phyloP scores from a whole-genome alignment of 345 rosid genomes.

The Sisymbrium altissimum region DNA sequence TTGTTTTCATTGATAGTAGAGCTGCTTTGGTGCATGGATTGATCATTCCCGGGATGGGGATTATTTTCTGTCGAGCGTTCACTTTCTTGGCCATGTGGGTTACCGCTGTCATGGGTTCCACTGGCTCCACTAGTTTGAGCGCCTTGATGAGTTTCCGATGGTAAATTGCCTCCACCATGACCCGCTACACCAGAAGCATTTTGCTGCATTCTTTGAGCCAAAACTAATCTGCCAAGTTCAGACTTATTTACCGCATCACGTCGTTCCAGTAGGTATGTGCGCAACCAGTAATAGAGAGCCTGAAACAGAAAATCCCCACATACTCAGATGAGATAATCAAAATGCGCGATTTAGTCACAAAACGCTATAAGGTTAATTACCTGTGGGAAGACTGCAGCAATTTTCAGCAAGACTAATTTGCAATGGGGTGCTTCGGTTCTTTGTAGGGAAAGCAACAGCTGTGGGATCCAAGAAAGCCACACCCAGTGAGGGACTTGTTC shows the following conservation, averaged over 20 bases:
- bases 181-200: conserved; percentile 54
- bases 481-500: conserved; percentile 99
- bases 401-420: conserved; percentile 88
- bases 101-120: conserved; percentile 76
- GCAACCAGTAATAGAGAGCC: conserved; percentile 98
- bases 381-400: conserved; percentile 93
- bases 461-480: conserved; percentile 99
- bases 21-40: conserved; percentile 69
- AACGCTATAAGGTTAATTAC: conserved; percentile 30
- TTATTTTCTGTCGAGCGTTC: conserved; percentile 71
- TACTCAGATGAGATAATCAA: conserved; percentile 11
- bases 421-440: conserved; percentile 98
- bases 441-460: conserved; percentile 91
- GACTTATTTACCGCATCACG: conserved; percentile 97
- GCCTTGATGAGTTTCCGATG: conserved; percentile 68
- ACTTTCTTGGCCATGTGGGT: conserved; percentile 80
- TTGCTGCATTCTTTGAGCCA: conserved; percentile 97
- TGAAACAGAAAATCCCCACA: conserved; percentile 30
- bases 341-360: conserved; percentile 17
- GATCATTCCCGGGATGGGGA: conserved; percentile 63
- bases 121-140: conserved; percentile 51
- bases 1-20: conserved; percentile 50
- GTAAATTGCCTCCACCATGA: conserved; percentile 52
- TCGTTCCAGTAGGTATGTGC: conserved; percentile 95
- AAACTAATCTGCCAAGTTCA: conserved; percentile 66